phyloP scores from a whole-genome alignment of 1,284 basidiomycete species.

The Coniferiporia sulphurascens region DNA sequence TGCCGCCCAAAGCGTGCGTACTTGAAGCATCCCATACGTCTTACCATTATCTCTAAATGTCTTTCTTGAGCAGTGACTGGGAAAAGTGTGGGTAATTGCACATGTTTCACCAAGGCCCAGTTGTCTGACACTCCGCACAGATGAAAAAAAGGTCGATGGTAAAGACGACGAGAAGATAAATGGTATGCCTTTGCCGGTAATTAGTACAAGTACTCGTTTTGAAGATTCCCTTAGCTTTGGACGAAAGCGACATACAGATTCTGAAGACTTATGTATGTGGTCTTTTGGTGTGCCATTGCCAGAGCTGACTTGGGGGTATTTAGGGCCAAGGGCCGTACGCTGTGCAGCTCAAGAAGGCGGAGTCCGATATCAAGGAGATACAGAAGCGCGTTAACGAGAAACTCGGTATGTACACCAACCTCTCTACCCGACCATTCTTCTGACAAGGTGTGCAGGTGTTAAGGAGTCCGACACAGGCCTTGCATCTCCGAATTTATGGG shows the following conservation, averaged over 20 bases:
- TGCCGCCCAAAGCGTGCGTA: conserved; percentile 78
- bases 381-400: conserved; percentile 98
- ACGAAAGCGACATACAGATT: conserved; percentile 98
- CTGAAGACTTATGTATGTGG: conserved; percentile 88
- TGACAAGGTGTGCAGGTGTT: conserved; percentile 50
- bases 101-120: not conserved
- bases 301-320: conserved; percentile 21
- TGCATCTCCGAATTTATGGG: conserved; percentile 96
- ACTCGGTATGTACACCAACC: conserved; percentile 55
- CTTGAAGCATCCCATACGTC: conserved; percentile 37
- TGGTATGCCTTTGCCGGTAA: conserved; percentile 43
- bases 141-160: conserved; percentile 76
- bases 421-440: conserved; percentile 3
- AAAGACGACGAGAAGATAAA: conserved; percentile 92
- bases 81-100: conserved; percentile 76
- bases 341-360: conserved; percentile 81
- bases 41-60: not conserved
- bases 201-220: not conserved
- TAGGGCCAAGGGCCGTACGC: conserved; percentile 99
- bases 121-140: conserved; percentile 35
- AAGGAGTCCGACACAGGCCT: conserved; percentile 99
- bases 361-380: conserved; percentile 92
- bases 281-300: conserved; percentile 2
- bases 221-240: conserved; percentile 58
- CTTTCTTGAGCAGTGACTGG: conserved; percentile 68